Conservation (phyloP, 2,329 filamentous ascomycete genomes). For the Calonectria ilicicola region DNA sequence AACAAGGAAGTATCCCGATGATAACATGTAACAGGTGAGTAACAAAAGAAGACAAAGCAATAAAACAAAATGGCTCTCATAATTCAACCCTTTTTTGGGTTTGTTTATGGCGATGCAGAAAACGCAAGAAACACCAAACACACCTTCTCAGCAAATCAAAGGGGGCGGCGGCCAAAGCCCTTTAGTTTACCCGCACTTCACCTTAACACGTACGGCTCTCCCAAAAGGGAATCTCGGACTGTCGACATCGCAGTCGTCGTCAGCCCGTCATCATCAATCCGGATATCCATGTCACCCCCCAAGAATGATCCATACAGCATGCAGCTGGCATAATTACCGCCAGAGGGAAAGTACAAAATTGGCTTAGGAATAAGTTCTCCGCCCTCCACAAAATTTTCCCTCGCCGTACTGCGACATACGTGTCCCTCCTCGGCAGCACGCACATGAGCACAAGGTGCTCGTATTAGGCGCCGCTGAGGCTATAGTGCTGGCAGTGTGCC, state of each 20-base stretch:
- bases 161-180: background rate
- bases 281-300: constrained; percentile 11
- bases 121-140: background rate
- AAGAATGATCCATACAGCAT: background rate
- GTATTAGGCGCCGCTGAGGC: background rate
- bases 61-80: background rate
- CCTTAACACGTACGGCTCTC: background rate
- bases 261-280: constrained; percentile 11
- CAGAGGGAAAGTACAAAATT: background rate
- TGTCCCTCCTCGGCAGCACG: background rate
- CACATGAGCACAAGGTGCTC: background rate
- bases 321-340: constrained; percentile 1
- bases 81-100: background rate
- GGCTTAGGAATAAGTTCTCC: background rate
- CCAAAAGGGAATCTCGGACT: background rate
- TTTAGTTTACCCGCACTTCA: background rate
- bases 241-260: constrained; percentile 23
- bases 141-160: background rate
- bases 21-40: constrained; percentile 3
- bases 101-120: background rate
- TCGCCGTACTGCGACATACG: background rate
- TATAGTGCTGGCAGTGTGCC: background rate
- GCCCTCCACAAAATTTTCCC: background rate
- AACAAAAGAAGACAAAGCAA: constrained; percentile 10
- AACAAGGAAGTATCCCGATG: constrained; percentile 10